phyloP scores from a whole-genome alignment of 2,329 filamentous ascomycete genomes.

The Verticillium alfalfae region DNA sequence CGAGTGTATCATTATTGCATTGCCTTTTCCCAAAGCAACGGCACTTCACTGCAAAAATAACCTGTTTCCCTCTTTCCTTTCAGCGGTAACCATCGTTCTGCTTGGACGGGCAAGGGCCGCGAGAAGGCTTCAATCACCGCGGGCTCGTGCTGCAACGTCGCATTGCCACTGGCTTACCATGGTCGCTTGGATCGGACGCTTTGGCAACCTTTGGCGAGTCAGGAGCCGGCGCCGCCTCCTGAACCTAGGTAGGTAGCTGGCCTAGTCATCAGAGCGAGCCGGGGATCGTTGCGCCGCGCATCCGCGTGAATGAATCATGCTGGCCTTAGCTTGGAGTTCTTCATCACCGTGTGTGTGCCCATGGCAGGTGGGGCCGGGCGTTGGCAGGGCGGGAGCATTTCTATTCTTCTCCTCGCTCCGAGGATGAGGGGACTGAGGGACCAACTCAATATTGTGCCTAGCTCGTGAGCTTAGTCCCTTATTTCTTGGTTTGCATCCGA shows the following conservation, averaged over 20 bases:
- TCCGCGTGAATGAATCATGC: not conserved
- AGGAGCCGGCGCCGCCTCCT: not conserved
- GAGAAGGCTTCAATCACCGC: no score
- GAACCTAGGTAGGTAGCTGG: not conserved
- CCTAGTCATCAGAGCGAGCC: not conserved
- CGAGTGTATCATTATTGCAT: not conserved
- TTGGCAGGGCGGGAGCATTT: not conserved
- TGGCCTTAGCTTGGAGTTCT: not conserved
- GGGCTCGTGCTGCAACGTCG: no score
- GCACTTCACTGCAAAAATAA: not conserved
- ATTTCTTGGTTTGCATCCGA: no score
- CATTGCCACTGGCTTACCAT: not conserved
- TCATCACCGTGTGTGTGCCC: not conserved
- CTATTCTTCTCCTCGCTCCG: not conserved
- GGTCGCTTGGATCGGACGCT: not conserved
- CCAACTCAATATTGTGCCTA: no score
- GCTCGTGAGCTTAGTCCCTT: no score
- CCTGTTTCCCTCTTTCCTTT: no score
- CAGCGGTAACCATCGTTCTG: no score
- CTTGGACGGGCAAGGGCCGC: no score
- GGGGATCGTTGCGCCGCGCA: not conserved
- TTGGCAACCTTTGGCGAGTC: not conserved
- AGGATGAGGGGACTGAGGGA: no score
- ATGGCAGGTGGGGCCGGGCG: not conserved
- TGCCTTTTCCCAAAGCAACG: not conserved